Conservation (phyloP, 2,329 filamentous ascomycete species). For the Coleophoma eucalyptorum region DNA sequence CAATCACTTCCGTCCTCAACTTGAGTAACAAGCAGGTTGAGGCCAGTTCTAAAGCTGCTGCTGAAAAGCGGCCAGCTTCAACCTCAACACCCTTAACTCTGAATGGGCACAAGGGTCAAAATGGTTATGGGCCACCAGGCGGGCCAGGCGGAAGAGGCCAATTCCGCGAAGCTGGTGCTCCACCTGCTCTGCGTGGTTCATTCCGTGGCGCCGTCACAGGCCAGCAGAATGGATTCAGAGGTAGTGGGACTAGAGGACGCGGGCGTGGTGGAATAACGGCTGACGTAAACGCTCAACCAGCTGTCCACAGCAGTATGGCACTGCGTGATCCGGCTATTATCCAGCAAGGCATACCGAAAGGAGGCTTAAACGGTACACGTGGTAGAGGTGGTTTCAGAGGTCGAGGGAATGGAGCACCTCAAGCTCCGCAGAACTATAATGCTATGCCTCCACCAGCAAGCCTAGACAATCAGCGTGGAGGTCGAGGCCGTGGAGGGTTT, state of each 20-base stretch:
- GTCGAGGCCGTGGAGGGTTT: slow-evolving; percentile 26
- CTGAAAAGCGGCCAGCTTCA: slow-evolving; percentile 47
- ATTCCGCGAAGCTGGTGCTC: slow-evolving; percentile 52
- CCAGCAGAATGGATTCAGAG: slow-evolving; percentile 33
- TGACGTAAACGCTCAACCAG: slow-evolving; percentile 17
- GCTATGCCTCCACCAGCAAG: slow-evolving; percentile 58
- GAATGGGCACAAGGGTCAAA: slow-evolving; percentile 21
- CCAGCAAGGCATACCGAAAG: slow-evolving; percentile 14
- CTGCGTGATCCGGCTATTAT: neutral
- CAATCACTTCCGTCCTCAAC: slow-evolving; percentile 85
- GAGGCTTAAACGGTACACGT: slow-evolving; percentile 9
- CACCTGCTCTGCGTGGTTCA: slow-evolving; percentile 49
- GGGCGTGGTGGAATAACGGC: slow-evolving; percentile 22
- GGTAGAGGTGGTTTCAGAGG: slow-evolving; percentile 14
- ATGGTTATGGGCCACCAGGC: slow-evolving; percentile 50
- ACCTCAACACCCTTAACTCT: slow-evolving; percentile 48
- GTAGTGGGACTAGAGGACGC: slow-evolving; percentile 31
- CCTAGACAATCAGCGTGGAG: slow-evolving; percentile 41
- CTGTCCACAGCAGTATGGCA: slow-evolving; percentile 18
- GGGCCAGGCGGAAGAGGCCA: slow-evolving; percentile 56
- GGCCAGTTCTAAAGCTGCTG: slow-evolving; percentile 55
- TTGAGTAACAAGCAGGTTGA: slow-evolving; percentile 78
- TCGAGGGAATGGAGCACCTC: slow-evolving; percentile 11
- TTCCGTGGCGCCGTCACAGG: slow-evolving; percentile 56
- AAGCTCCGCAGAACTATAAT: slow-evolving; percentile 38